These are phyloP conservation scores for Geotrichum citri-aurantii DNA, from an alignment of 1,139 yeast genomes.

Conservation along the genomic window DNA sequence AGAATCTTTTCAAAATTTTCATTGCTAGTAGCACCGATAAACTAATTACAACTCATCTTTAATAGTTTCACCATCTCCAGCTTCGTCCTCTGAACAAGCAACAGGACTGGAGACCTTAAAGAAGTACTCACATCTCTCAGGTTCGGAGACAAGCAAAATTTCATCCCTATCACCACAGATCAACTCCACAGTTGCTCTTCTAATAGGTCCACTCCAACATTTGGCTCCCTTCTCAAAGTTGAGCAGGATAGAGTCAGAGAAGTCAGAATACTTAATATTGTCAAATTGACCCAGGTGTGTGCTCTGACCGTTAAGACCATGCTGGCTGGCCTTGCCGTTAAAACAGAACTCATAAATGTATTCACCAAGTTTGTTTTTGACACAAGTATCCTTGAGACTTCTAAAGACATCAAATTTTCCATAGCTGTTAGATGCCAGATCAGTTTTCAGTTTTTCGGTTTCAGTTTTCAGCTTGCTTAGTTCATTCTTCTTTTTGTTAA, in stretches of 20 bases:
- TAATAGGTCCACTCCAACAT: slow-evolving; percentile 93
- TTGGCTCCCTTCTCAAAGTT: slow-evolving; percentile 60
- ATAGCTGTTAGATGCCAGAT: slow-evolving; percentile 30
- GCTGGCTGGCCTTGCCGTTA: slow-evolving; percentile 53
- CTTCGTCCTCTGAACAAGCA: slow-evolving; percentile 45
- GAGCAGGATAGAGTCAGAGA: slow-evolving; percentile 33
- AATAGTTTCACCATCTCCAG: not conserved
- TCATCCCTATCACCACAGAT: slow-evolving; percentile 59
- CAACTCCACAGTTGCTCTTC: slow-evolving; percentile 62
- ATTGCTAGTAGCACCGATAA: not conserved
- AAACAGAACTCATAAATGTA: slow-evolving; percentile 64
- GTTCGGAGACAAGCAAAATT: slow-evolving; percentile 68
- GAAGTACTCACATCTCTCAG: slow-evolving; percentile 78
- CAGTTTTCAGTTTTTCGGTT: slow-evolving; percentile 23
- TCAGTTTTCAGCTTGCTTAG: slow-evolving; percentile 24
- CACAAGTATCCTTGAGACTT: slow-evolving; percentile 49
- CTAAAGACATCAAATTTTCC: slow-evolving; percentile 65
- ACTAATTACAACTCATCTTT: slow-evolving; percentile 11
- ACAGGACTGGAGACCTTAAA: slow-evolving; percentile 62
- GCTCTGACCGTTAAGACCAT: slow-evolving; percentile 39
- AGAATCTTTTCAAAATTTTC: too few relatives aligned
- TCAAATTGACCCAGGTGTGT: slow-evolving; percentile 52
- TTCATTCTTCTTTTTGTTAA: slow-evolving; percentile 28
- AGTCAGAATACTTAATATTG: slow-evolving; percentile 21
- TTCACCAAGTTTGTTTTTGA: slow-evolving; percentile 53